Base-by-base conservation (phyloP, 2,329 filamentous ascomycete genomes). In the Cercospora sp. region DNA sequence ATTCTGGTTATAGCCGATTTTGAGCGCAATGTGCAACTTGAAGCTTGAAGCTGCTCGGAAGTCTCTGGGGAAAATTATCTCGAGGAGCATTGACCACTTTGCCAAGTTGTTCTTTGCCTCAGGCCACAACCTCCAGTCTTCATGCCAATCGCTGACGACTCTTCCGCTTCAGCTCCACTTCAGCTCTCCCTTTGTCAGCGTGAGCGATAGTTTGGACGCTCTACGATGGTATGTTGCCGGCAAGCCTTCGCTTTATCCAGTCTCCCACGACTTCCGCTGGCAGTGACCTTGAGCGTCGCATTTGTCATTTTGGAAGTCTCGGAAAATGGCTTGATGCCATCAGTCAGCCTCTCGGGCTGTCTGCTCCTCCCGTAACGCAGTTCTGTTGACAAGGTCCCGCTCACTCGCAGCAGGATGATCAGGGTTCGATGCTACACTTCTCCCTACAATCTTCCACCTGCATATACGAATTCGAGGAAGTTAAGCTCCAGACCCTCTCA, bases 1-100 rank as follows among this genome's bases (percentile, higher is more conserved):
- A 31, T 68, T 51, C 66, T 65, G 66, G 65, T 42, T 68, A 63
- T 68, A 68, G 66, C 66, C 66, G 63, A 53, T 68, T 68, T 68
- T 48, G 45, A 57, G 51, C 65, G 53, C 53, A 60, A 65, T 64
- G 42, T 65, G 53, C 62, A 55, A 64, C 59, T 59, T 51, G 12
- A 58, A 31, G 18, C 39, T 42, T 36, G 57, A 6, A 59, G 55
- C 55, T 55, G 23, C 20, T 26, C 20, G 48, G 20, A 65, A 55
- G 30, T 55, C 18, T 23, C 42, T 30, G 31, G 18, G 58, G 26
- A 63, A 33, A 63, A 53, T 31, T 53, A 55, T 55, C 51, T 63
- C 61, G 45, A 63, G 18, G 16, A 51, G 39, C 45, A 55, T 31
- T 26, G 28, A 26, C 23, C 16, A 28, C 39, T 33, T 31, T 28